Evolutionary conservation across 129 eudicot species (phyloP), one percentile per base, ranked within the genome.

Genomic region (sunflower (Helianthus annuus)): DNA sequence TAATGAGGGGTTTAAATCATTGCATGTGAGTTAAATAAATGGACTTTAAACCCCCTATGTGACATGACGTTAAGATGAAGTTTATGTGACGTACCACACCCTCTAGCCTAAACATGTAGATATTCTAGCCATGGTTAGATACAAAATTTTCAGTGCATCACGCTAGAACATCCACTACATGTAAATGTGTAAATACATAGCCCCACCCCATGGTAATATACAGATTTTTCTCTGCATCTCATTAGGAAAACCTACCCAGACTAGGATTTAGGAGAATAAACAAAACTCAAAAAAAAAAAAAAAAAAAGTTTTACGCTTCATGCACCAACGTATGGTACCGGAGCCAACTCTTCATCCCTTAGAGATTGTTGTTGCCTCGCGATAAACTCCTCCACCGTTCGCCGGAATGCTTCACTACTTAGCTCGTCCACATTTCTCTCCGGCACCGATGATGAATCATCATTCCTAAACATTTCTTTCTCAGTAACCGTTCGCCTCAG

Each of bases 381-480:
- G 74, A 93, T 93, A 64, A 93, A 93, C 22, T 77, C 96, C 80
- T 93, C 98, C 66, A 93, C 95, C 29, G 83, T 84, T 49, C 76
- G 80, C 82, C 92, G 80, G 81, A 93, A 93, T 69, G 90, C 98
- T 42, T 89, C 97, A 40, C 72, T 68, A 57, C 92, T 90, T 85
- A 93, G 78, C 61, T 79, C 87, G 45, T 93, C 95, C 13, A 79
- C 68, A 34, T 75, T 55, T 17, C 71, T 52, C 61, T 57, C 77
- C 14, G 58, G 17, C 62, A 9, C 29, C 32, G 32, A 27, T 27
- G 32, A 11, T 27, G 32, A 11, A 65, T 64, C 71, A 19, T 17
- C 19, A 54, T n/a, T 38, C 74, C 46, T 54, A 63, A 34, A 12
- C 44, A 69, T 15, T 10, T 69, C 69, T 52, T 81, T 75, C 53